Conservation (phyloP, 2,329 filamentous ascomycete genomes). For the Dryadomyces quercus-mongolicae region DNA sequence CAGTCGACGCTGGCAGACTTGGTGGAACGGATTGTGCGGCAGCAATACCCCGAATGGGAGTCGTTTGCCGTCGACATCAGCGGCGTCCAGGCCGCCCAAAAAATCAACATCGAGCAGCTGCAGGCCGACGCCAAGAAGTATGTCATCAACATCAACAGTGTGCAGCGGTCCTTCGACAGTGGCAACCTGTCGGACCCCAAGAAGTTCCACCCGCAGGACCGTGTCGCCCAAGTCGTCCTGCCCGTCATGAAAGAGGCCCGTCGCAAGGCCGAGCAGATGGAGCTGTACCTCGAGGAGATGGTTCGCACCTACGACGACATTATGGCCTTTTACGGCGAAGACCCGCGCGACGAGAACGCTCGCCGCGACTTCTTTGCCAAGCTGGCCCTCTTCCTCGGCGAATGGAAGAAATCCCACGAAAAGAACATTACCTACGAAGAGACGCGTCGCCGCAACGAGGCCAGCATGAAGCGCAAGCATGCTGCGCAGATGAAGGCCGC, state of each 20-base stretch:
- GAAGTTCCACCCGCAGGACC: conserved; percentile 95
- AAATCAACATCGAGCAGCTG: conserved; percentile 90
- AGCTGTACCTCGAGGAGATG: conserved; percentile 90
- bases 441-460: conserved; percentile 71
- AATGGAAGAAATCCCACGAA: conserved; percentile 92
- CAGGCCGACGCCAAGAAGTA: conserved; percentile 80
- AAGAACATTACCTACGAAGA: conserved; percentile 86
- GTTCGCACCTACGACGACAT: conserved; percentile 84
- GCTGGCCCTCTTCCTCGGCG: conserved; percentile 74
- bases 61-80: conserved; percentile 73
- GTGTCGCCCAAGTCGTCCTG: conserved; percentile 83
- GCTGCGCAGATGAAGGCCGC: conserved; percentile 52
- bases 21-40: conserved; percentile 90
- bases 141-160: conserved; percentile 87
- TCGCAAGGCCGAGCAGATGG: conserved; percentile 91
- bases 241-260: conserved; percentile 93
- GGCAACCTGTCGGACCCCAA: conserved; percentile 93
- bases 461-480: conserved; percentile 83
- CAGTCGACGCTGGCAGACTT: conserved; percentile 91
- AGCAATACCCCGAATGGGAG: conserved; percentile 95
- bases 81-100: conserved; percentile 67
- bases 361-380: conserved; percentile 92
- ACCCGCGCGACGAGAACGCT: conserved; percentile 82
- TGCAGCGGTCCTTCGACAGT: conserved; percentile 82
- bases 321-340: conserved; percentile 93